Evolutionary conservation across 2,329 filamentous ascomycete species (phyloP), one percentile per base, ranked within the genome.

Genomic region (Tolypocladium endophyticum): DNA sequence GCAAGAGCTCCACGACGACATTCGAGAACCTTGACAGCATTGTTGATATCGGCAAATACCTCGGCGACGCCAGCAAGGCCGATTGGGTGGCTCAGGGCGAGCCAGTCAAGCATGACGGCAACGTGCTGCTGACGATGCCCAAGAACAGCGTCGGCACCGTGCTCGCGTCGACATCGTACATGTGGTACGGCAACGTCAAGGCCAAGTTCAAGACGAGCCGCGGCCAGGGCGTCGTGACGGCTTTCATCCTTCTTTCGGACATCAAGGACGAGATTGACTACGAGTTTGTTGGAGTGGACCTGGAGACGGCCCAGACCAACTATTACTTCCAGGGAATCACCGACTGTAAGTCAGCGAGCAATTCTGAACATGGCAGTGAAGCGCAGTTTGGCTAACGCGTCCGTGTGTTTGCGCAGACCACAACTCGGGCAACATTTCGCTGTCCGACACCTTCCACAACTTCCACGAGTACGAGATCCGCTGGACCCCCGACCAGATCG

Each of bases 221-320:
- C 69, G 92, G 92, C 60, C 77, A 80, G 54, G 94, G 94, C 80
- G 94, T 99, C 28, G 89, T 99, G n/a, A 95, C 92, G 2, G 93
- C 92, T 36, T 99, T 99, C 72, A 99, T 99, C 72, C 80, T 97
- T 70, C 85, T 97, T 74, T 92, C 89, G 41, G 93, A 97, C 69
- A 89, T 95, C 70, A 96, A 97, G 81, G 94, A 99, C 70, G 94
- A 99, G 76, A 96, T 99, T 69, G 94, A 99, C 77, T 97, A 91
- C 72, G 94, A 99, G 74, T 97, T 89, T 72, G 83, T 99, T 59
- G 94, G 94, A 65, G 83, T 83, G 53, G 90, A 97, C 69, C 79
- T 96, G 63, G 70, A 79, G 55, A 83, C 81, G 63, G 90, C 88
- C 23, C 92, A 99, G 79, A 94, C 92, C 71, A 99, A 99, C 79